Evolutionary conservation across 2,329 filamentous ascomycete species (phyloP).

Genomic region (Colletotrichum graminicola): DNA sequence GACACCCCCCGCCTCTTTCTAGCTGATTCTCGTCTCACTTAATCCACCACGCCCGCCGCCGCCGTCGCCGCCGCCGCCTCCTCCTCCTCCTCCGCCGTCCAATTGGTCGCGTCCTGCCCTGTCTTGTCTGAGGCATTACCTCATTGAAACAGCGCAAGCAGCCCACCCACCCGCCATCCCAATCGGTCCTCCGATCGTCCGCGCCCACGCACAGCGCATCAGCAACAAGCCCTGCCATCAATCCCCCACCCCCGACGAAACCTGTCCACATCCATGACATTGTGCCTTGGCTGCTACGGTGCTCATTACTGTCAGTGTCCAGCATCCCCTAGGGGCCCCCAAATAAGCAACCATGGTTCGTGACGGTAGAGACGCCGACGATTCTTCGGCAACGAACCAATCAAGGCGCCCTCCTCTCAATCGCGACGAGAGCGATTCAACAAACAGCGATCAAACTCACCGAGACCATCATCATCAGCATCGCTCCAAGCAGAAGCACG

Average conservation of each 20-base stretch:
- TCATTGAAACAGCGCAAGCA: slow-evolving; percentile 32
- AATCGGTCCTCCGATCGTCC: slow-evolving; percentile 31
- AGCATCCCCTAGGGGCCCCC: slow-evolving; percentile 1
- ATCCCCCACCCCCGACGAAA: slow-evolving; percentile 20
- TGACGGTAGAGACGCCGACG: slow-evolving; percentile 61
- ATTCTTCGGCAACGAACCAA: slow-evolving; percentile 64
- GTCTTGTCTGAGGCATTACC: slow-evolving; percentile 28
- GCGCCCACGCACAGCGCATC: slow-evolving; percentile 29
- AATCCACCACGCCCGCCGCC: neutral
- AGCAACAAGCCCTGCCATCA: slow-evolving; percentile 15
- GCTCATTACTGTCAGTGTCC: neutral
- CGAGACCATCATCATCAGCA: slow-evolving; percentile 48
- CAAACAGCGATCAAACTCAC: slow-evolving; percentile 50
- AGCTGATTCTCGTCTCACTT: slow-evolving; percentile 9
- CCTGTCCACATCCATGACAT: slow-evolving; percentile 24
- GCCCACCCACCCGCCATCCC: slow-evolving; percentile 26
- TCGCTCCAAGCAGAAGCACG: slow-evolving; percentile 54
- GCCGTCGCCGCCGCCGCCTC: too few species aligned
- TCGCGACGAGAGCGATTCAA: slow-evolving; percentile 54
- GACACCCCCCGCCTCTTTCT: neutral
- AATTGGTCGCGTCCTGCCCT: slow-evolving; percentile 22
- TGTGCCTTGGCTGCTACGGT: slow-evolving; percentile 10
- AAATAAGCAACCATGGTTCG: slow-evolving; percentile 53
- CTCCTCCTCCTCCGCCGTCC: neutral
- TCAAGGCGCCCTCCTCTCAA: slow-evolving; percentile 63